Conservation (phyloP, 163 green algal genomes). For the Trebouxiophyceae sp. region DNA sequence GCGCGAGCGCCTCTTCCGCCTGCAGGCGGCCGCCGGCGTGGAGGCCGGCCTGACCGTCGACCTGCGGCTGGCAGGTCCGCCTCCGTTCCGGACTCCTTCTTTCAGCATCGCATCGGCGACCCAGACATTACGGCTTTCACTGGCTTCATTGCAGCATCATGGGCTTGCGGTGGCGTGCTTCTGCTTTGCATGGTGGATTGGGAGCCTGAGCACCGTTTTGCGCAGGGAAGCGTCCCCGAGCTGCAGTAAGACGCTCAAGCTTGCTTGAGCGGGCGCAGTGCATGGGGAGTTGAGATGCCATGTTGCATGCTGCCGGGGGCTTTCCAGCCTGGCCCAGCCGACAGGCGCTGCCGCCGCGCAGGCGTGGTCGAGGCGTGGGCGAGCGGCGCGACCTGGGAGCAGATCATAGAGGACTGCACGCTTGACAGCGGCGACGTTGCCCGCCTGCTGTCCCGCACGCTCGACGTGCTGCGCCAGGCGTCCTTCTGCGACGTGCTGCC, state of each 20-base stretch:
- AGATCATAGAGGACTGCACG: slow-evolving; percentile 51
- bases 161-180: too few relatives aligned
- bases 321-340: background rate
- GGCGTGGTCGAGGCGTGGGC: slow-evolving; percentile 89
- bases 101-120: too few relatives aligned
- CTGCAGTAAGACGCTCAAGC: too few relatives aligned
- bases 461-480: slow-evolving; percentile 80
- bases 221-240: too few relatives aligned
- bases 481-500: slow-evolving; percentile 44
- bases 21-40: slow-evolving; percentile 45
- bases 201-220: too few relatives aligned
- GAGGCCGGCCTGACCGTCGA: slow-evolving; percentile 58
- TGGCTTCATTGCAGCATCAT: too few relatives aligned
- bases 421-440: slow-evolving; percentile 93
- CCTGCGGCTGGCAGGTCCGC: slow-evolving; percentile 50
- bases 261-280: too few relatives aligned
- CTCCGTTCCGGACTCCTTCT: too few relatives aligned
- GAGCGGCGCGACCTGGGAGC: slow-evolving; percentile 56
- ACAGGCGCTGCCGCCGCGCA: slow-evolving; percentile 8
- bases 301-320: background rate
- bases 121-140: too few relatives aligned
- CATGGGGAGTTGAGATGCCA: too few relatives aligned
- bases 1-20: slow-evolving; percentile 34
- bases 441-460: slow-evolving; percentile 70
- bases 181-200: too few relatives aligned